These are phyloP conservation scores for Candida glucosophila DNA, from an alignment of 1,139 yeast species.

Conservation along the genomic window DNA sequence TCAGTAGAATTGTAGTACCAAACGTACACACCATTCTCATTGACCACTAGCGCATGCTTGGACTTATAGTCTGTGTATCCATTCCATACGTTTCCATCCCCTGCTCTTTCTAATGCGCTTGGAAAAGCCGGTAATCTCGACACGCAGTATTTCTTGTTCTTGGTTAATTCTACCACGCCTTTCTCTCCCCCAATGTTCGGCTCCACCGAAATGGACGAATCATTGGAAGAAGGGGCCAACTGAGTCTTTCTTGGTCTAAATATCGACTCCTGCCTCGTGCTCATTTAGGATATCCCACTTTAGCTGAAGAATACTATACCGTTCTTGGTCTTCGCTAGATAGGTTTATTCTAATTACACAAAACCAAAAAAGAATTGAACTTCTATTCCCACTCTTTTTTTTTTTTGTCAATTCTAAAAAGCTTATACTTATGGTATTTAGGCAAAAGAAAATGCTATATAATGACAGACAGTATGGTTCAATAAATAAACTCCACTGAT, in stretches of 20 bases:
- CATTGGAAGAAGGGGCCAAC: constrained; percentile 1
- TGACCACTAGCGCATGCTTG: constrained; percentile 46
- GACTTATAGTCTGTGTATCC: constrained; percentile 51
- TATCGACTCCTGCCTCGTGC: constrained; percentile 6
- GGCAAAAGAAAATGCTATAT: too few relatives aligned
- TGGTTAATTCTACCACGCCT: constrained; percentile 42
- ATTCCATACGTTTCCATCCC: constrained; percentile 15
- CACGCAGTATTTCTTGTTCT: constrained; percentile 52
- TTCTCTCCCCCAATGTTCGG: constrained; percentile 2
- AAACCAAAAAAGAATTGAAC: too few relatives aligned
- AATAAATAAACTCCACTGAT: too few relatives aligned
- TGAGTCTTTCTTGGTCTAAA: constrained; percentile 8
- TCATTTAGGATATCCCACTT: too few relatives aligned
- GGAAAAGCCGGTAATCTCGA: constrained; percentile 55
- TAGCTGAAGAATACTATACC: too few relatives aligned
- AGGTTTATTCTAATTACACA: too few relatives aligned
- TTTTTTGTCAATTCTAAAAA: too few relatives aligned
- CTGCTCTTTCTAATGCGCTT: constrained; percentile 22
- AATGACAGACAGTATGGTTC: too few relatives aligned
- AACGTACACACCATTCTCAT: constrained; percentile 45
- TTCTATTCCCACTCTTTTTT: too few relatives aligned
- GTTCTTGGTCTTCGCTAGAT: too few relatives aligned
- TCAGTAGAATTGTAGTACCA: constrained; percentile 67
- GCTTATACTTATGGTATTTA: too few relatives aligned
- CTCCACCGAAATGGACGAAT: constrained; percentile 1